Evolutionary conservation across 1,284 basidiomycete genomes (phyloP).

Genomic region (Marasmius fiardii): DNA sequence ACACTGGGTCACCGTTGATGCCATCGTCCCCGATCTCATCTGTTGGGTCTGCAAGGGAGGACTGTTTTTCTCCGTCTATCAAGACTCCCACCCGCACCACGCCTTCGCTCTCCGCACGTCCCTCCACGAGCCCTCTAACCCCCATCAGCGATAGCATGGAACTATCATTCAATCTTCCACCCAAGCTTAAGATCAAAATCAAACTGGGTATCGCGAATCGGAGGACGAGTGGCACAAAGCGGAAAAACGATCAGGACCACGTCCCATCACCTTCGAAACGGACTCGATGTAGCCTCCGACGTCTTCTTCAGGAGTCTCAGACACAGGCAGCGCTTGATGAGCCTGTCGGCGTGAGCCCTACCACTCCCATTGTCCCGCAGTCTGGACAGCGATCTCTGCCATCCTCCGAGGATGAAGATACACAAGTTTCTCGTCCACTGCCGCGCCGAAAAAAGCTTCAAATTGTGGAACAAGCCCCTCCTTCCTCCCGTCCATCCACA

Average conservation of each 20-base stretch:
- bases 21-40: background rate
- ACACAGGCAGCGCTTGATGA: background rate
- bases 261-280: background rate
- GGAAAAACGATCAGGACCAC: background rate
- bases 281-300: background rate
- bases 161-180: slow-evolving; percentile 1
- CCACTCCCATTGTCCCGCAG: background rate
- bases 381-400: background rate
- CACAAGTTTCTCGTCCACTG: background rate
- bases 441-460: background rate
- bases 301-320: background rate
- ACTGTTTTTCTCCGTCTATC: background rate
- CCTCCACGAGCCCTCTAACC: slow-evolving; percentile 10
- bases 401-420: background rate
- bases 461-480: background rate
- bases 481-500: background rate
- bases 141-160: slow-evolving; percentile 12
- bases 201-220: background rate
- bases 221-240: background rate
- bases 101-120: background rate
- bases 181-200: slow-evolving; percentile 5
- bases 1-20: background rate
- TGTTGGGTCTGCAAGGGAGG: background rate
- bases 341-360: background rate
- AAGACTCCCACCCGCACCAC: background rate